A percentile compares a stretch with the other conserved stretches of the same genome.
These are phyloP conservation scores for Parmelia sp. DNA, from an alignment of 495 filamentous ascomycete genomes.

Conservation along the genomic window DNA sequence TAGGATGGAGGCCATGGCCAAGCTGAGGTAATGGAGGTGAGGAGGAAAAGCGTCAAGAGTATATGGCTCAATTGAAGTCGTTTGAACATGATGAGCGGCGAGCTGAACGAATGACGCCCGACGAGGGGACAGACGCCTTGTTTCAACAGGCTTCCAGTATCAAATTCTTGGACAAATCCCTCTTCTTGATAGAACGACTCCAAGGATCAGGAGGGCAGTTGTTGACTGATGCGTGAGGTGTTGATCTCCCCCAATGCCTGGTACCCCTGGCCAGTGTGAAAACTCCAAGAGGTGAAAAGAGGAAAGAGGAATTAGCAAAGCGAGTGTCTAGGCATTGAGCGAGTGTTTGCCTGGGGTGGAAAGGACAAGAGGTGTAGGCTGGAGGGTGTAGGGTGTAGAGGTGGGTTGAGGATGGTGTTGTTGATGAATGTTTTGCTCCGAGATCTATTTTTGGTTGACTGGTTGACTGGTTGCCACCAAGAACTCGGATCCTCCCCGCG, in stretches of 20 bases:
- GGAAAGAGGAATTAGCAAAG: not conserved
- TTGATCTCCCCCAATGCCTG: constrained; percentile 5
- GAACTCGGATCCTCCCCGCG: not conserved
- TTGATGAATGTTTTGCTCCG: not conserved
- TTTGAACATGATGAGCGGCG: constrained; percentile 16
- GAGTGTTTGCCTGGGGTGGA: constrained; percentile 13
- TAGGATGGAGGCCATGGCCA: constrained; percentile 43
- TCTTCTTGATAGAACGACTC: not conserved
- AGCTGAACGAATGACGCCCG: not conserved
- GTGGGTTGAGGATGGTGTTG: not conserved
- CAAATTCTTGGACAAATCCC: not conserved
- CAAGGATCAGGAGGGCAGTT: not conserved
- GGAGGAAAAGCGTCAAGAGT: constrained; percentile 35
- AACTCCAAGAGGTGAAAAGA: not conserved
- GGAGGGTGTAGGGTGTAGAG: too few species aligned
- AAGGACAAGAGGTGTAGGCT: not conserved
- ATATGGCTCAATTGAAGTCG: constrained; percentile 14
- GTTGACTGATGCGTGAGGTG: not conserved
- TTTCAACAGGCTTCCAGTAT: not conserved
- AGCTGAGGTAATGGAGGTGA: constrained; percentile 43
- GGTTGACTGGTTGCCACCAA: constrained; percentile 2
- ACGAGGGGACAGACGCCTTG: not conserved
- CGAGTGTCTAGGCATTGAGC: constrained; percentile 14
- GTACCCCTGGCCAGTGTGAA: constrained; percentile 10
- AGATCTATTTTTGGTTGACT: constrained; percentile 6